phyloP scores from a whole-genome alignment of 495 filamentous ascomycete genomes.

The Aspergillus diversus region DNA sequence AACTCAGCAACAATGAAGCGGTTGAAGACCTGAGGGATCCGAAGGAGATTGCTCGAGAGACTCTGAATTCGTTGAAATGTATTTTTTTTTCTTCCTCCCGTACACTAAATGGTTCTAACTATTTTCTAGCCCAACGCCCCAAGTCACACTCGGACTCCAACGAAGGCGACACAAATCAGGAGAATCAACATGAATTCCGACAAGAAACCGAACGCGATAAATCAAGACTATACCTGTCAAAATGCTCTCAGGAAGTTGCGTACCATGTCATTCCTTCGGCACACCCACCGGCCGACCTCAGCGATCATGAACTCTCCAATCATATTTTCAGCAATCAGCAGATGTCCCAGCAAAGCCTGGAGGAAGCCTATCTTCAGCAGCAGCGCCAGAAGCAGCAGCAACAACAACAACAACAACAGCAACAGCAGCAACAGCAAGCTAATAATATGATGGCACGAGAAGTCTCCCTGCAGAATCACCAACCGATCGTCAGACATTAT shows the following conservation, averaged over 20 bases:
- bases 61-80: conserved; percentile 47
- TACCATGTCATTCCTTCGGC: conserved; percentile 58
- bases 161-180: conserved; percentile 48
- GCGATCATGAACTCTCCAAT: conserved; percentile 50
- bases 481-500: conserved; percentile 48
- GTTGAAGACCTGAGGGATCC: conserved; percentile 47
- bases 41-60: conserved; percentile 50
- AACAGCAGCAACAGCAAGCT: conserved; percentile 41
- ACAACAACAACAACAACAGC: conserved; percentile 29
- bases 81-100: conserved; percentile 10
- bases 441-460: conserved; percentile 53
- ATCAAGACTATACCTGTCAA: conserved; percentile 55
- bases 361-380: conserved; percentile 55
- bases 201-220: conserved; percentile 57
- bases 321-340: conserved; percentile 52
- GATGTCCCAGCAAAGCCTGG: conserved; percentile 50
- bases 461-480: conserved; percentile 49
- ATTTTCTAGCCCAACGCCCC: conserved; percentile 39
- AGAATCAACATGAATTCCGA: conserved; percentile 63
- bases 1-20: conserved; percentile 49
- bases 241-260: conserved; percentile 57
- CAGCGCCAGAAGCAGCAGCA: conserved; percentile 42
- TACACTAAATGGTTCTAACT: conserved; percentile 10
- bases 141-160: conserved; percentile 45
- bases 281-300: conserved; percentile 49